phyloP scores from a whole-genome alignment of 768 basidiomycete genomes.

The Tylopilus vinaceipallidus region DNA sequence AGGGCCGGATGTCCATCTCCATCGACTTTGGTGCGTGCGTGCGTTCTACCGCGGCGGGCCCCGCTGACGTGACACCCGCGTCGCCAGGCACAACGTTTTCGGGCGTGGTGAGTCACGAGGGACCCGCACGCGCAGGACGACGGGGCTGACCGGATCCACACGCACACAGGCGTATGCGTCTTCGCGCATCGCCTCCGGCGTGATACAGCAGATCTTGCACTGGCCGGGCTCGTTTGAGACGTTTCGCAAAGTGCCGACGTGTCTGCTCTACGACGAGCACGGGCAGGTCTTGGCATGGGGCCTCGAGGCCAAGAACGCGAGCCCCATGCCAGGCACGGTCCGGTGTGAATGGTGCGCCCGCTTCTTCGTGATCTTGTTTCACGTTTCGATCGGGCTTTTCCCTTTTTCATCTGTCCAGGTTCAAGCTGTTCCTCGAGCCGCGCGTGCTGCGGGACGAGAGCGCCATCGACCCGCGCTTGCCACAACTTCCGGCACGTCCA shows the following conservation, averaged over 20 bases:
- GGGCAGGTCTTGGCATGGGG: constrained; percentile 84
- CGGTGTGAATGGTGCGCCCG: constrained; percentile 52
- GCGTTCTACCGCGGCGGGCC: not conserved
- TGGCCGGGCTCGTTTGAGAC: constrained; percentile 89
- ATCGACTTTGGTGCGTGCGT: constrained; percentile 76
- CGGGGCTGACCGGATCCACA: constrained; percentile 6
- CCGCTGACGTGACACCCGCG: not conserved
- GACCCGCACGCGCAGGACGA: not conserved
- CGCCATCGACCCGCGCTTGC: constrained; percentile 73
- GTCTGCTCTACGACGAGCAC: constrained; percentile 73
- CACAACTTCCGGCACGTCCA: constrained; percentile 66
- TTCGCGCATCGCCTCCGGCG: constrained; percentile 75
- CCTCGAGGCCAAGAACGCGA: constrained; percentile 80
- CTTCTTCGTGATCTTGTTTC: not conserved
- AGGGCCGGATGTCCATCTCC: constrained; percentile 79
- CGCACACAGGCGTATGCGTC: constrained; percentile 87
- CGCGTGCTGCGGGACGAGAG: constrained; percentile 71
- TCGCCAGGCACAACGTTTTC: constrained; percentile 79
- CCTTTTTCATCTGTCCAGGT: constrained; percentile 41
- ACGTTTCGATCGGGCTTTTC: not conserved
- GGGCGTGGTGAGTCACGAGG: constrained; percentile 61
- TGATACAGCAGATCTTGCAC: constrained; percentile 78
- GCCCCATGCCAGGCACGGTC: constrained; percentile 60
- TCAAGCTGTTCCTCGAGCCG: constrained; percentile 87
- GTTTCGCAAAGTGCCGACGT: constrained; percentile 85